Percentiles rank a stretch among this genome's conserved stretches.
These are phyloP conservation scores for Linnemannia elongata DNA, from an alignment of 192 early-diverging fungal species.

Conservation along the genomic window DNA sequence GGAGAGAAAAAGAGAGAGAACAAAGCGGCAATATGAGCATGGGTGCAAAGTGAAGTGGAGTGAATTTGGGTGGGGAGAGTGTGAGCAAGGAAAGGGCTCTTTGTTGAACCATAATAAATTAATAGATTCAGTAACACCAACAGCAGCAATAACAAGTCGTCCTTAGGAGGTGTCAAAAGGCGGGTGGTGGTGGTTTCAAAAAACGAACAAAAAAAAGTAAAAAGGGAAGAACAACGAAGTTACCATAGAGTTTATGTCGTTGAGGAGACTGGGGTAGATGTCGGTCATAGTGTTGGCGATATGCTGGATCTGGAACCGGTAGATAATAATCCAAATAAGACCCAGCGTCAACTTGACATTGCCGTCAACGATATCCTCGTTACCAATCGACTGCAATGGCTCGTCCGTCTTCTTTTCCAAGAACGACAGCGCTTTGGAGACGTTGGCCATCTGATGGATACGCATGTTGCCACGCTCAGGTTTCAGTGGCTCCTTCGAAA, in stretches of 20 bases:
- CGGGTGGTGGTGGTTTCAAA: background rate
- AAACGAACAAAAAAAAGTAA: slow-evolving; percentile 1
- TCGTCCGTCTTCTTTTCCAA: slow-evolving; percentile 61
- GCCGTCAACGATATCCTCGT: slow-evolving; percentile 85
- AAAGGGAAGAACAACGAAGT: background rate
- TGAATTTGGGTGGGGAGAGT: slow-evolving; percentile 1
- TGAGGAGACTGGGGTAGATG: slow-evolving; percentile 45
- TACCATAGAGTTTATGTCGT: slow-evolving; percentile 54
- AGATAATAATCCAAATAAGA: slow-evolving; percentile 68
- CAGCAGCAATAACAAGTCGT: background rate
- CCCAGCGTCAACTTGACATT: slow-evolving; percentile 77
- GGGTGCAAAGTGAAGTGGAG: background rate
- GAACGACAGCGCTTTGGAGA: slow-evolving; percentile 78
- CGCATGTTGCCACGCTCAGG: slow-evolving; percentile 81
- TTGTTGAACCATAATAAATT: slow-evolving; percentile 45
- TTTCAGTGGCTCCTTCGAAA: slow-evolving; percentile 78
- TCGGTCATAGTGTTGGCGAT: slow-evolving; percentile 57
- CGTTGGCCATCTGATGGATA: slow-evolving; percentile 85
- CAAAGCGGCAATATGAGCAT: background rate
- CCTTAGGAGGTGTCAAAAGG: background rate
- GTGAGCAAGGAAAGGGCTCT: background rate
- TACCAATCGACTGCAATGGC: slow-evolving; percentile 74
- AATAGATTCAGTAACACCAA: slow-evolving; percentile 10
- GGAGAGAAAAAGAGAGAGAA: background rate
- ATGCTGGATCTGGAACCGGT: slow-evolving; percentile 68